These are phyloP conservation scores for Panaeolus cyanescens DNA, from an alignment of 768 basidiomycete genomes.

Conservation along the genomic window DNA sequence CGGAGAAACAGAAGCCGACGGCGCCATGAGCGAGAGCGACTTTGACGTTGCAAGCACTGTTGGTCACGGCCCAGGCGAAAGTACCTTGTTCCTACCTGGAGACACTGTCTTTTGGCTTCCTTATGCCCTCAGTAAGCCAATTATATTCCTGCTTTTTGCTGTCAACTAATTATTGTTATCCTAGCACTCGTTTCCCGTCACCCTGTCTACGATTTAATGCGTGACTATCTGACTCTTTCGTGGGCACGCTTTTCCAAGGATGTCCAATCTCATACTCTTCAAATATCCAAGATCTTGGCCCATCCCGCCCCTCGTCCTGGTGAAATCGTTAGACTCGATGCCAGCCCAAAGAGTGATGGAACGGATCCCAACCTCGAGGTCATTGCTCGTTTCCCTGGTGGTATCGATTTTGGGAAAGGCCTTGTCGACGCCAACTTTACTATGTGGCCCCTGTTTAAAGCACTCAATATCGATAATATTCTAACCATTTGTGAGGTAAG, in stretches of 20 bases:
- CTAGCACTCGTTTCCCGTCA: slow-evolving; percentile 88
- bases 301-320: slow-evolving; percentile 88
- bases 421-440: slow-evolving; percentile 94
- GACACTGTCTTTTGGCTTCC: slow-evolving; percentile 96
- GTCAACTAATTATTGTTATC: slow-evolving; percentile 9
- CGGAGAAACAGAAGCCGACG: slow-evolving; percentile 72
- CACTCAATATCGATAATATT: slow-evolving; percentile 90
- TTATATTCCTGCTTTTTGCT: slow-evolving; percentile 11
- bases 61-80: slow-evolving; percentile 84
- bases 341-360: slow-evolving; percentile 64
- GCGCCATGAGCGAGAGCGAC: slow-evolving; percentile 84
- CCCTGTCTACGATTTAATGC: slow-evolving; percentile 94
- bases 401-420: slow-evolving; percentile 88
- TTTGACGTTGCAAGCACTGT: slow-evolving; percentile 81
- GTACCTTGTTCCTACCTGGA: slow-evolving; percentile 84
- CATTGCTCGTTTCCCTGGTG: slow-evolving; percentile 90
- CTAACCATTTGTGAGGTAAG: slow-evolving; percentile 87
- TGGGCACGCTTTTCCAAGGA: slow-evolving; percentile 96
- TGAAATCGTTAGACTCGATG: slow-evolving; percentile 83
- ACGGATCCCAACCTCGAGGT: slow-evolving; percentile 69
- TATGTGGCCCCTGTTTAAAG: slow-evolving; percentile 96
- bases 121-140: slow-evolving; percentile 78
- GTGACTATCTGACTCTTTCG: slow-evolving; percentile 92
- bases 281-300: slow-evolving; percentile 85
- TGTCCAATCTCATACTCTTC: slow-evolving; percentile 88